These are phyloP conservation scores for Ustilago loliicola DNA, from an alignment of 1,284 basidiomycete species.

Conservation along the genomic window DNA sequence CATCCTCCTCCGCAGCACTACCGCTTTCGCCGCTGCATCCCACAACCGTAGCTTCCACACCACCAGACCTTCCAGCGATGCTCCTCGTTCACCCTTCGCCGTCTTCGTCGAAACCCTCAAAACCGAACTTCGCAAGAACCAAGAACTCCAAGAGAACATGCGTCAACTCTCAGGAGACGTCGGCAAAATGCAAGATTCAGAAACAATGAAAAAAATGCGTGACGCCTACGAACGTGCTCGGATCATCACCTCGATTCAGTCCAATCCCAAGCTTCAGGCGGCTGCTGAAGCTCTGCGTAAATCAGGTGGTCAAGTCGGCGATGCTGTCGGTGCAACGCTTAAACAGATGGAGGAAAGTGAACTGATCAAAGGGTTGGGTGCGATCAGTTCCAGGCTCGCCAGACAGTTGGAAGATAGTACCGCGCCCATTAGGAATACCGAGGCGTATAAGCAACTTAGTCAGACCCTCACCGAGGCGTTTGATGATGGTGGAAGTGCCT, in stretches of 20 bases:
- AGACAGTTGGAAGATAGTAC: constrained; percentile 64
- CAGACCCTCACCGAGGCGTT: constrained; percentile 91
- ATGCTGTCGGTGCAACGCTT: constrained; percentile 90
- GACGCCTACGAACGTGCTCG: constrained; percentile 93
- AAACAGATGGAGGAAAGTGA: constrained; percentile 94
- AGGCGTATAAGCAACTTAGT: constrained; percentile 90
- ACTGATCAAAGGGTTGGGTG: constrained; percentile 78
- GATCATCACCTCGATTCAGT: constrained; percentile 93
- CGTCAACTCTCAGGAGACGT: constrained; percentile 97
- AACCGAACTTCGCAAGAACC: constrained; percentile 92
- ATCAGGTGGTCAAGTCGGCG: constrained; percentile 89
- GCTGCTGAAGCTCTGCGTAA: constrained; percentile 92
- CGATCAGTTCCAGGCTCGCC: constrained; percentile 58
- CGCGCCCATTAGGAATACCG: constrained; percentile 84
- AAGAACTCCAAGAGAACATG: constrained; percentile 94
- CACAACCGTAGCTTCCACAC: neutral
- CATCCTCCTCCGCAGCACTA: no score
- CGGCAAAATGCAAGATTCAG: constrained; percentile 94
- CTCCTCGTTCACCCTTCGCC: constrained; percentile 82
- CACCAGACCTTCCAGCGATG: constrained; percentile 1
- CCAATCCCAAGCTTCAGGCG: constrained; percentile 90
- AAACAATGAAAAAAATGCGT: constrained; percentile 91
- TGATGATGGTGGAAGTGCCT: constrained; percentile 88
- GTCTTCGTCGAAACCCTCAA: constrained; percentile 94
- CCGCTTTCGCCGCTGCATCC: neutral